These are phyloP conservation scores for Diplodia intermedia DNA, from an alignment of 2,329 filamentous ascomycete genomes.

Conservation along the genomic window DNA sequence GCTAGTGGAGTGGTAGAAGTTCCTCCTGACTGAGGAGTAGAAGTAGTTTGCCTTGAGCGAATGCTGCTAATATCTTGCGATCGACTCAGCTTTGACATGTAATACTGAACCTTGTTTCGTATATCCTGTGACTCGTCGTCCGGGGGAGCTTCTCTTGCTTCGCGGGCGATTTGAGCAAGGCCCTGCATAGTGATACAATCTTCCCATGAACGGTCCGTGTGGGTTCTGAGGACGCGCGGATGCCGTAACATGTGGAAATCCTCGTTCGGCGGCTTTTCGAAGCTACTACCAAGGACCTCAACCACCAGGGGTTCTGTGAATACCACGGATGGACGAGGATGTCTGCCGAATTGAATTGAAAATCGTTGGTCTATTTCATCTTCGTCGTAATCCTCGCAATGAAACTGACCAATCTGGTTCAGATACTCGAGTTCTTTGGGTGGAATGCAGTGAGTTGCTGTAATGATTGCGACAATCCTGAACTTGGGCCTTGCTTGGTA, in stretches of 20 bases:
- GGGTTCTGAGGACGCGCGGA: conserved; percentile 76
- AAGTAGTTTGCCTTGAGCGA: conserved; percentile 10
- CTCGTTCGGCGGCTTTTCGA: conserved; percentile 73
- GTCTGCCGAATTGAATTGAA: conserved; percentile 30
- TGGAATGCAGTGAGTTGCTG: conserved; percentile 56
- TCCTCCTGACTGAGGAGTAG: not conserved
- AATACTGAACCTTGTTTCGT: conserved; percentile 4
- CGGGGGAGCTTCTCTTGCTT: conserved; percentile 55
- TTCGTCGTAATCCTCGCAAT: conserved; percentile 42
- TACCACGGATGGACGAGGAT: conserved; percentile 53
- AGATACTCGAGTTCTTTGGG: conserved; percentile 53
- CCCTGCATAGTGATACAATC: conserved; percentile 74
- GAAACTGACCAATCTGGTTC: conserved; percentile 51
- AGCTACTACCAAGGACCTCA: conserved; percentile 80
- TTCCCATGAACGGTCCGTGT: conserved; percentile 73
- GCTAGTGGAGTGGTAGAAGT: not conserved
- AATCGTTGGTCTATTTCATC: conserved; percentile 33
- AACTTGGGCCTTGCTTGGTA: conserved; percentile 65
- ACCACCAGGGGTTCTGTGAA: conserved; percentile 78
- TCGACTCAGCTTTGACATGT: conserved; percentile 27
- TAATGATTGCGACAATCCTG: conserved; percentile 66
- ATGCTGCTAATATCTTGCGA: conserved; percentile 5
- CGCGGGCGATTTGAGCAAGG: conserved; percentile 69
- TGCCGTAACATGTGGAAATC: conserved; percentile 79
- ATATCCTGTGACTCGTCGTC: conserved; percentile 32